Base-by-base conservation (phyloP, 1,139 yeast species). In the Protomyces lactucae-debilis region DNA sequence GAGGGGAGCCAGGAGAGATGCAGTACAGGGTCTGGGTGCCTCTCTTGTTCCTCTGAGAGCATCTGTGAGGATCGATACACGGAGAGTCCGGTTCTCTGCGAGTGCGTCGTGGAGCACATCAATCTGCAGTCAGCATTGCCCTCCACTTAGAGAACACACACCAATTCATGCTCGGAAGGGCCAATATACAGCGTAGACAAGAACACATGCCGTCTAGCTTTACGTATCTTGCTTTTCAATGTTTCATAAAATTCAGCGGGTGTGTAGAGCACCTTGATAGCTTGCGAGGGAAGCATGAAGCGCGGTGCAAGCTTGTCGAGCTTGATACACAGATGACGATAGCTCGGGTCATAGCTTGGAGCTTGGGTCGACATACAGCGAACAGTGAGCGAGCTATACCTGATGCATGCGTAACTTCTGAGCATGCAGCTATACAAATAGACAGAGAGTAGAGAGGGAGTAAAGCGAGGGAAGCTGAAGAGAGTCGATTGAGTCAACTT, bases 21-120 rank as follows among this genome's bases (percentile, higher is more conserved):
- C 97, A 12, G 95, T 84, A 64, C 93, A 87, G 55, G 79, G 77
- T 12, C 81, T 76, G 0, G 99, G 99, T 0, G 93, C 85, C 72
- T 93, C 99, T 69, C 99, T 80, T 0, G 99, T 93, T 0, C 97
- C 97, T 70, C 99, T 77, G 61, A 93, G 80, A 9, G 93, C 96
- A 76, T 93, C 99, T 3, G 93, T 82, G 64, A 93, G 78, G 39
- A 95, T 85, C 67, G 82, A 83, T 1, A 95, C 88, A 68, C 82
- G 81, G 66, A 93, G 78, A 35, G 83, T 76, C 1, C 84, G 82
- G 69, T 88, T 89, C 1, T 74, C 73, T 2, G 74, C 71, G 69
- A 93, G 76, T 0, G 97, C 93, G 3, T 76, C 73, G 16, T 80
- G 79, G 2, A 89, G 68, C 68, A 85, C 81, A n/a, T 79, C 79